A percentile compares a stretch with the other conserved stretches of the same genome.
Conservation (phyloP, 1,284 basidiomycete genomes). For the Cystobasidium slooffiae region DNA sequence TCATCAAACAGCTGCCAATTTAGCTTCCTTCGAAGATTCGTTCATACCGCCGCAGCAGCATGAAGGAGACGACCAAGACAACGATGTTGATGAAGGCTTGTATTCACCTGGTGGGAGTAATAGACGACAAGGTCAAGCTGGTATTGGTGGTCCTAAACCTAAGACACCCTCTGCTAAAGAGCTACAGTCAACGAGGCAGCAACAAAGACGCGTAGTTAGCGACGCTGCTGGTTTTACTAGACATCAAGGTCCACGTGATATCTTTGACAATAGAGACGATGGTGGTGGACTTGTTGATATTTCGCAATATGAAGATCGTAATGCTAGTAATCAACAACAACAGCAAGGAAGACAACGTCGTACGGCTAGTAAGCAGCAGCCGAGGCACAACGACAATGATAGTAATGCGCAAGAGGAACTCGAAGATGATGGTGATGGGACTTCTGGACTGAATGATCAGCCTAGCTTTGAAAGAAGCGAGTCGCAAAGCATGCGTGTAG, state of each 20-base stretch:
- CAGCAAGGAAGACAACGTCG: neutral
- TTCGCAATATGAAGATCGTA: conserved; percentile 9
- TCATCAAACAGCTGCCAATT: conserved; percentile 35
- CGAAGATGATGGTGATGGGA: neutral
- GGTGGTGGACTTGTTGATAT: conserved; percentile 13
- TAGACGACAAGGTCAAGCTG: too few species aligned
- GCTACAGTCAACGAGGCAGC: neutral
- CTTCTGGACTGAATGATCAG: conserved; percentile 16
- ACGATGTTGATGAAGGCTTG: neutral
- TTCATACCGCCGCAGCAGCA: conserved; percentile 17
- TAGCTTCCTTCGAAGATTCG: conserved; percentile 43
- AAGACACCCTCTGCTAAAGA: conserved; percentile 38
- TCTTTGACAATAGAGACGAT: conserved; percentile 32
- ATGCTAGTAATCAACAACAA: neutral
- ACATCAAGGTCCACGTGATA: conserved; percentile 22
- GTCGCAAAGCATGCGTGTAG: conserved; percentile 30
- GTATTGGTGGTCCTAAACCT: neutral
- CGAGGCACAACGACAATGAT: neutral
- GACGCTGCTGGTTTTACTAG: conserved; percentile 39
- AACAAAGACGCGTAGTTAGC: conserved; percentile 17
- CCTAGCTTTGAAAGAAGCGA: conserved; percentile 42
- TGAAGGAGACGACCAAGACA: neutral
- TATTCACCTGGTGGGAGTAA: conserved; percentile 3
- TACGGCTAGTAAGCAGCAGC: conserved; percentile 1
- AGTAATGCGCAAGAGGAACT: conserved; percentile 9